These are phyloP conservation scores for Rhododendron ovatum DNA, from an alignment of 148 eudicot genomes.

Conservation along the genomic window DNA sequence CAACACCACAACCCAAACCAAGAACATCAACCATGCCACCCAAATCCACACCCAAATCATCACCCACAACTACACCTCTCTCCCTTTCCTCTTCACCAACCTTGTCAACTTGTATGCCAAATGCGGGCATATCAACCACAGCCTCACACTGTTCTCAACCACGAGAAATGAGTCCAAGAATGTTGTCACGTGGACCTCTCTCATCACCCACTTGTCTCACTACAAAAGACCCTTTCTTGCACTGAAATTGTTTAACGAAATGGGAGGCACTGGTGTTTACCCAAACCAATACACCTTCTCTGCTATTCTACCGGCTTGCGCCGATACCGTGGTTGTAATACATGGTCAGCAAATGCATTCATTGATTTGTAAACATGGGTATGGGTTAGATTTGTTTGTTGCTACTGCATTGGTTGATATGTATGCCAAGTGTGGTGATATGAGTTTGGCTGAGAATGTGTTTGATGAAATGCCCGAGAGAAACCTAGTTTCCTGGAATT, in stretches of 20 bases:
- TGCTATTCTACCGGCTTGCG: slow-evolving; percentile 44
- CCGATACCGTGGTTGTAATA: slow-evolving; percentile 12
- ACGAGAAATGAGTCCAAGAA: slow-evolving; percentile 27
- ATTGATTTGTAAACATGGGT: slow-evolving; percentile 40
- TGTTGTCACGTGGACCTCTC: slow-evolving; percentile 48
- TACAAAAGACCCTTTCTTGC: slow-evolving; percentile 24
- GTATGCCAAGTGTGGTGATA: slow-evolving; percentile 39
- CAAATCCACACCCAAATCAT: slow-evolving; percentile 53
- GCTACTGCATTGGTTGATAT: slow-evolving; percentile 48
- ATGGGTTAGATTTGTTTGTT: slow-evolving; percentile 34
- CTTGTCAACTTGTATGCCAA: slow-evolving; percentile 47
- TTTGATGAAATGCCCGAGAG: slow-evolving; percentile 14
- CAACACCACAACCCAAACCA: slow-evolving; percentile 25
- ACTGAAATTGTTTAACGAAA: slow-evolving; percentile 30
- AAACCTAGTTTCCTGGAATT: slow-evolving; percentile 14
- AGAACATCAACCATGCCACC: slow-evolving; percentile 31
- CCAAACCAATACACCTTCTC: slow-evolving; percentile 57
- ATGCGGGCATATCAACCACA: slow-evolving; percentile 27
- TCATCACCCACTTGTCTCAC: slow-evolving; percentile 36
- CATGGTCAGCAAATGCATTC: slow-evolving; percentile 46
- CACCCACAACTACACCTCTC: slow-evolving; percentile 16
- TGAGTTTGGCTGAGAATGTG: slow-evolving; percentile 18
- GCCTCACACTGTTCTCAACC: slow-evolving; percentile 32
- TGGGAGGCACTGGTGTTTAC: slow-evolving; percentile 31
- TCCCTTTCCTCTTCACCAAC: slow-evolving; percentile 40